These are phyloP conservation scores for Penicillium waksmanii DNA, from an alignment of 495 filamentous ascomycete species.

Conservation along the genomic window DNA sequence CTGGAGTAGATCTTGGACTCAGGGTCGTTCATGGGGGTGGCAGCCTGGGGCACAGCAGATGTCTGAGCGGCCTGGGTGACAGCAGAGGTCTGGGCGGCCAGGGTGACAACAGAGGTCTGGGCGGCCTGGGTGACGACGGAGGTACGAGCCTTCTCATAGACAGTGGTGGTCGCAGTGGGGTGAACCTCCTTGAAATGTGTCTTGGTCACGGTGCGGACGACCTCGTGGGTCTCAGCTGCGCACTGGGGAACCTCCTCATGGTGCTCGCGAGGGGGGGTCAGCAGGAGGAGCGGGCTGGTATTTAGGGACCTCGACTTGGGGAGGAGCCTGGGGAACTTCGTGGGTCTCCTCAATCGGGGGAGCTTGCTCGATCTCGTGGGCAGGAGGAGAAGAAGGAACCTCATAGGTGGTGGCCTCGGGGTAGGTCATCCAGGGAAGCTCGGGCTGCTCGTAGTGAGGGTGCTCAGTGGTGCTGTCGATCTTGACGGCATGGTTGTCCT, in stretches of 20 bases:
- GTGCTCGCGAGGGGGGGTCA: background rate
- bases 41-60: constrained; percentile 11
- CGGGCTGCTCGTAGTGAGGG: constrained; percentile 6
- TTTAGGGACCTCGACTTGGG: background rate
- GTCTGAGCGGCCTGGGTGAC: constrained; percentile 13
- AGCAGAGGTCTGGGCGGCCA: constrained; percentile 1
- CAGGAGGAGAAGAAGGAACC: constrained; percentile 12
- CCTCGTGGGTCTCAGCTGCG: constrained; percentile 27
- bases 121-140: constrained; percentile 2
- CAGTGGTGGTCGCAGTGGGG: constrained; percentile 12
- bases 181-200: constrained; percentile 30
- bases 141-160: constrained; percentile 9
- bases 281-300: constrained; percentile 11
- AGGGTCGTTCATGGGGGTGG: background rate
- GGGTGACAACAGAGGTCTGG: constrained; percentile 16
- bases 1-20: constrained; percentile 15
- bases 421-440: constrained; percentile 18
- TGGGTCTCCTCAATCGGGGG: background rate
- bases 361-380: constrained; percentile 6
- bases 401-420: constrained; percentile 10
- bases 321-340: background rate
- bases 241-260: constrained; percentile 13
- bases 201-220: constrained; percentile 37
- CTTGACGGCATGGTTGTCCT: constrained; percentile 38
- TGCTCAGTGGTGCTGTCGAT: constrained; percentile 24